A percentile compares a stretch with the other conserved stretches of the same genome.
These are phyloP conservation scores for Apiotrichum porosum DNA, from an alignment of 1,284 basidiomycete genomes.

Conservation along the genomic window DNA sequence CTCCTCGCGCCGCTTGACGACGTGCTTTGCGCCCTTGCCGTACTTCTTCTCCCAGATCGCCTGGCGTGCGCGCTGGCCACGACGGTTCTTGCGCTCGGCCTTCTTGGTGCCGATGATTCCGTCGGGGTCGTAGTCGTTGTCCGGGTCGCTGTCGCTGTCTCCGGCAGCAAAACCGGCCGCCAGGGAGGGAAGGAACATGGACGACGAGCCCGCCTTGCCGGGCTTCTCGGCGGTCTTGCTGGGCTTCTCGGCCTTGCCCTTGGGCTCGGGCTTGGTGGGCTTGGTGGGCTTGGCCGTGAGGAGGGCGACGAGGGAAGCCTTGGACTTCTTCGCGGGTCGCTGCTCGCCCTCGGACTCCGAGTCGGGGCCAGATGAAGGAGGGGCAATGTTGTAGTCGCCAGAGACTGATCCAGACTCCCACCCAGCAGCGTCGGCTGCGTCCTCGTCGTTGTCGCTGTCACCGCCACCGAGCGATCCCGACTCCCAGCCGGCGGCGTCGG, in stretches of 20 bases:
- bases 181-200: slow-evolving; percentile 82
- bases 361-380: slow-evolving; percentile 9
- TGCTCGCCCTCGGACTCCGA: slow-evolving; percentile 28
- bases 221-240: slow-evolving; percentile 12
- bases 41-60: slow-evolving; percentile 99
- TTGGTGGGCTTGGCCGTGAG: slow-evolving; percentile 10
- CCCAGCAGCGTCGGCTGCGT: slow-evolving; percentile 10
- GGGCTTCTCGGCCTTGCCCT: slow-evolving; percentile 28
- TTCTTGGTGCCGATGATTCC: slow-evolving; percentile 51
- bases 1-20: slow-evolving; percentile 58
- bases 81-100: slow-evolving; percentile 70
- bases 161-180: slow-evolving; percentile 78
- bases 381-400: not conserved
- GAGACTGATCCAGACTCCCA: not conserved
- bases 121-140: slow-evolving; percentile 61
- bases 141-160: slow-evolving; percentile 68
- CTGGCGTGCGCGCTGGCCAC: slow-evolving; percentile 83
- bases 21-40: slow-evolving; percentile 83
- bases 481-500: slow-evolving; percentile 58
- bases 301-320: slow-evolving; percentile 9
- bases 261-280: slow-evolving; percentile 3
- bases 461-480: slow-evolving; percentile 31
- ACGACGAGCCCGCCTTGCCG: slow-evolving; percentile 48
- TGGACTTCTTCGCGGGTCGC: slow-evolving; percentile 22
- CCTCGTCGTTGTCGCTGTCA: slow-evolving; percentile 30